Evolutionary conservation across 306 rosid species (phyloP), one percentile per base, ranked within the genome.

Genomic region (Lathyrus sativus): DNA sequence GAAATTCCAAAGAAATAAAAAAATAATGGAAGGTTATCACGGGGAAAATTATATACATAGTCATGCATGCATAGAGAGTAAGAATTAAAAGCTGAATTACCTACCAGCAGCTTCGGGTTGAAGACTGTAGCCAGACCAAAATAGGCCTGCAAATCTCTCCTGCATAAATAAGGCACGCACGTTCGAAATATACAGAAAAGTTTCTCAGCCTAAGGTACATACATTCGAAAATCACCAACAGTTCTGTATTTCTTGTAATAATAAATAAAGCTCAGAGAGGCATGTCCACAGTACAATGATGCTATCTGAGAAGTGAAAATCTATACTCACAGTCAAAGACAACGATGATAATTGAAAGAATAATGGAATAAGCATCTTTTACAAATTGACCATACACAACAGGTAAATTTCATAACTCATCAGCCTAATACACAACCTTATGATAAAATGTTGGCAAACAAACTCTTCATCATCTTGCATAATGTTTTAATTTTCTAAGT

Each of bases 131-230:
- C 26, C 26, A 24, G 26, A 24, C 26, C 92, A 91, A 81, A 88
- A 91, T 83, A 91, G 92, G 57, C 96, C 97, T 42, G 89, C 86
- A 82, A 88, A 91, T 86, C 90, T 91, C 74, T 95, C 97, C 97
- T 88, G 97, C 88, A 83, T 69, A 74, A 72, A 82, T 77, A 79
- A 76, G 72, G 69, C 62, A 80, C 29, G 3, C 75, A 63, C 62
- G 72, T 64, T 2, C 8, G 53, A 14, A 48, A 48, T 5, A 13
- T 49, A 49, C 11, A 49, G 15, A 7, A 3, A 48, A 49, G 55
- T 49, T 49, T 49, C 11, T 49, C 55, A 6, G 19, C 19, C 4
- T 3, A 26, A 26, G 29, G 29, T 3, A 26, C 29, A 26, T 26
- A 26, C 29, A 3, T 26, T 26, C 29, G 29, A 26, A 26, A 26